phyloP scores from a whole-genome alignment of 129 eudicot genomes.

The Centella asiatica region DNA sequence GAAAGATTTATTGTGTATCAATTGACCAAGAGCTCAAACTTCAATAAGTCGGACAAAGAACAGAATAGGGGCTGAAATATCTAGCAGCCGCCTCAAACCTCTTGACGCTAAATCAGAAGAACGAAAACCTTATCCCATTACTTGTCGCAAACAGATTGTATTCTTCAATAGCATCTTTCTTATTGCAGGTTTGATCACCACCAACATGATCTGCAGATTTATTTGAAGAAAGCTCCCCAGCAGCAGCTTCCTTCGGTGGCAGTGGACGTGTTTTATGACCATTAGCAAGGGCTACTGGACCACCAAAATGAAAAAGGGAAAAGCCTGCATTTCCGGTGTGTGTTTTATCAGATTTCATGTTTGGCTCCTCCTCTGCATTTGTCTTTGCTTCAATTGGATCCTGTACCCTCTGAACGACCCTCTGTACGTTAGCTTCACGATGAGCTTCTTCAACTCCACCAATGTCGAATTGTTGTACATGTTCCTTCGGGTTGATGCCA shows the following conservation, averaged over 20 bases:
- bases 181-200: conserved; percentile 34
- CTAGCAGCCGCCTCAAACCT: conserved; percentile 19
- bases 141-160: conserved; percentile 78
- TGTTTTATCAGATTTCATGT: conserved; percentile 24
- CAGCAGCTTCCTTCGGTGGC: conserved; percentile 31
- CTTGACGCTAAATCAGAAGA: conserved; percentile 32
- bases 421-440: conserved; percentile 15
- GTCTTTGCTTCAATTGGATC: conserved; percentile 13
- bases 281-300: conserved; percentile 75
- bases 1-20: conserved; percentile 44
- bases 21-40: conserved; percentile 33
- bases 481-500: conserved; percentile 36
- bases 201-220: conserved; percentile 23
- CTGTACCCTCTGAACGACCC: conserved; percentile 12
- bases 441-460: conserved; percentile 23
- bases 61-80: conserved; percentile 15
- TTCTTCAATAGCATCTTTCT: conserved; percentile 47
- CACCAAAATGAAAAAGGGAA: conserved; percentile 84
- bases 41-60: conserved; percentile 12
- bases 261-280: conserved; percentile 23
- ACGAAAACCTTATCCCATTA: conserved; percentile 63
- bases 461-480: conserved; percentile 17
- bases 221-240: conserved; percentile 13
- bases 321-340: conserved; percentile 43
- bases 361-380: conserved; percentile 7